Evolutionary conservation across 2,329 filamentous ascomycete species (phyloP), one percentile per base, ranked within the genome.

Genomic region (Lasiodiplodia sp.): DNA sequence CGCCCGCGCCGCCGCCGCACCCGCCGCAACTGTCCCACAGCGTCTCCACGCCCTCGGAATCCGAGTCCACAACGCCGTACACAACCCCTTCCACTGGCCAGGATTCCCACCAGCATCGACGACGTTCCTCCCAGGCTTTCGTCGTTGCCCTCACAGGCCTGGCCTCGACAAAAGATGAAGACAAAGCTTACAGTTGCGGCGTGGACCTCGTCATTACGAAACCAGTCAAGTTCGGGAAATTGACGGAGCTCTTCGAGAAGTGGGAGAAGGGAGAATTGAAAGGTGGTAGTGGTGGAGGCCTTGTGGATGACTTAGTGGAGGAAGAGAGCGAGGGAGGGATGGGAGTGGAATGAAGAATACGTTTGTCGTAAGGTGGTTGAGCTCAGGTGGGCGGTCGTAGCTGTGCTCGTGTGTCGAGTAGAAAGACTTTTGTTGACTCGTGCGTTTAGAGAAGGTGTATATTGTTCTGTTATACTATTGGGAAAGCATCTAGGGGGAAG

Each of bases 181-280:
- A 82, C 34, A 84, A 87, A 68, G 85, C 86, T 0, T 82, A 85
- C 63, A 82, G 81, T 2, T 84, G 81, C 58, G 86, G 86, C 0
- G 79, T 87, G 10, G 85, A 88, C 69, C 68, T 87, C 10, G 87
- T 87, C 63, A 71, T 88, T 25, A 86, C 86, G 14, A 86, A 86
- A 73, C 85, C 85, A 0, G 83, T 86, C 5, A 51, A 49, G 53
- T 58, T 67, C 16, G 53, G 64, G 1, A 49, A 66, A 12, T 34
- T 56, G 52, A 49, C 51, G n/a, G 38, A 57, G 37, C 38, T 55
- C 4, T 66, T 66, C 18, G 64, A 56, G 37, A 66, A 66, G 25
- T 56, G 64, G 64, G 64, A 56, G 25, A 57, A 49, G 31, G 64
- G 53, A 16, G 51, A 57, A 12, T 28, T 51, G 28, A 37, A 44